Evolutionary conservation across 495 filamentous ascomycete genomes (phyloP).

Genomic region (Podospora tetraspora): DNA sequence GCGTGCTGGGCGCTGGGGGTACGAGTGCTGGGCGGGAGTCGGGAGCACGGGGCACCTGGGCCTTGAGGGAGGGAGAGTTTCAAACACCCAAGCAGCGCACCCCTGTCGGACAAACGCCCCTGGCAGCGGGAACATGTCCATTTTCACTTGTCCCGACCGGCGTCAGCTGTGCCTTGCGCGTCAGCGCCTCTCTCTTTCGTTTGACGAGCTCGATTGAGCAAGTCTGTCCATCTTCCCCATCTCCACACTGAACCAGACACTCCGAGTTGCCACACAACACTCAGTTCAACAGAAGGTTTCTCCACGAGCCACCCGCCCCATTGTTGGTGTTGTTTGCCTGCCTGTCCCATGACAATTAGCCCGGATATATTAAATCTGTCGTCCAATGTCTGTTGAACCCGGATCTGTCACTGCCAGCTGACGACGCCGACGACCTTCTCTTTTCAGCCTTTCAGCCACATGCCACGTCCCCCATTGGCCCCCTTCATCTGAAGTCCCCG

Average conservation of each 20-base stretch:
- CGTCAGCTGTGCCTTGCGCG: neutral
- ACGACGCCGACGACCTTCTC: neutral
- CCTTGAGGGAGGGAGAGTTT: constrained; percentile 13
- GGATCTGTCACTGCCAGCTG: neutral
- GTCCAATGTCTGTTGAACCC: neutral
- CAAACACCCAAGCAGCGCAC: constrained; percentile 23
- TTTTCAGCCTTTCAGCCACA: neutral
- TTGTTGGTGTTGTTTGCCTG: neutral
- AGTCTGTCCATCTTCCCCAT: neutral
- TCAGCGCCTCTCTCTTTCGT: neutral
- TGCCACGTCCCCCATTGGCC: neutral
- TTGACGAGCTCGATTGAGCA: neutral
- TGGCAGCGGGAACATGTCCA: neutral
- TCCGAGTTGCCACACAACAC: neutral
- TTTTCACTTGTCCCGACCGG: neutral
- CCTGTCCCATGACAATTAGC: neutral
- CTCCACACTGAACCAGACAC: neutral
- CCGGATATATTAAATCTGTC: neutral
- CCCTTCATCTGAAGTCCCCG: neutral
- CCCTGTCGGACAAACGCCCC: constrained; percentile 23
- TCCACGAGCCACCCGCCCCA: too few species aligned
- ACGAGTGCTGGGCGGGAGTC: too few species aligned
- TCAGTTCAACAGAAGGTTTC: too few species aligned
- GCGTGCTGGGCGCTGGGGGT: neutral
- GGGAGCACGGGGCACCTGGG: neutral